Evolutionary conservation across 768 basidiomycete species (phyloP).

Genomic region (Serendipita sp.): DNA sequence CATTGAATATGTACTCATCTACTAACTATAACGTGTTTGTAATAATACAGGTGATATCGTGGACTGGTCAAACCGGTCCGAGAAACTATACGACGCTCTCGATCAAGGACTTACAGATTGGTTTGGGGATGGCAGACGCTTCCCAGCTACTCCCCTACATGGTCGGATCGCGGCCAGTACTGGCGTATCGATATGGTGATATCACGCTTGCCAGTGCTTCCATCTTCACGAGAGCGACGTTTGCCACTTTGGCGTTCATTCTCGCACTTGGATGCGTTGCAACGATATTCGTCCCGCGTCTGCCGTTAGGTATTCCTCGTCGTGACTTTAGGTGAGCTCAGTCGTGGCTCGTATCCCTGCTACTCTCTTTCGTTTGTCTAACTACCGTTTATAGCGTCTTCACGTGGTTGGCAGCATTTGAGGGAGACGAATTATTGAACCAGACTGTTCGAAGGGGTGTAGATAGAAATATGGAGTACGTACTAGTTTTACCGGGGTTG

Average conservation of each 20-base stretch:
- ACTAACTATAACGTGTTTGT: neutral
- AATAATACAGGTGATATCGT: conserved; percentile 23
- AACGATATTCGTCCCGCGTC: neutral
- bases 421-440: neutral
- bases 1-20: neutral
- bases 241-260: neutral
- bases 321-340: neutral
- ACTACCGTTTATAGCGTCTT: neutral
- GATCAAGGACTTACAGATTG: conserved; percentile 20
- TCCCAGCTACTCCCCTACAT: conserved; percentile 30
- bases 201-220: neutral
- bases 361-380: neutral
- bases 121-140: conserved; percentile 26
- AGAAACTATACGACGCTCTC: conserved; percentile 27
- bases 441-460: neutral
- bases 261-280: neutral
- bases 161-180: conserved; percentile 22
- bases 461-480: conserved; percentile 3
- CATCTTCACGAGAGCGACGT: neutral
- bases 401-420: conserved; percentile 2
- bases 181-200: conserved; percentile 16
- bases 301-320: neutral
- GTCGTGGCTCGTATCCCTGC: neutral
- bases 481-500: neutral
- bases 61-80: conserved; percentile 24